Percentiles rank a stretch among this genome's conserved stretches.
phyloP scores from a whole-genome alignment of 2,329 filamentous ascomycete species.

The Leptographium galeiforme region DNA sequence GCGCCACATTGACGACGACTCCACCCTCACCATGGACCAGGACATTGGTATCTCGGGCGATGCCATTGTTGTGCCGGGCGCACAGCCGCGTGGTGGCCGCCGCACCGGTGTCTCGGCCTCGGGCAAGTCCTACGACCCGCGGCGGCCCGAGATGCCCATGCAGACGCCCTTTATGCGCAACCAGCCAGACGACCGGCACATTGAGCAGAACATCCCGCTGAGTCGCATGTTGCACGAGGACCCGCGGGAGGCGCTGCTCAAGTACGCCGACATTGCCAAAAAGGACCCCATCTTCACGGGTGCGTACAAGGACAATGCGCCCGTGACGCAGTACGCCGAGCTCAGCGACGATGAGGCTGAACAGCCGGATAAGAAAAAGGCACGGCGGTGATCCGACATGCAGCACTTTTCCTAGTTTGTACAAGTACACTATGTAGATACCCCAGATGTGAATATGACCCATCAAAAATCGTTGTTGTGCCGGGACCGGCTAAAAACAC shows the following conservation, averaged over 20 bases:
- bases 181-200: slow-evolving; percentile 79
- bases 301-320: slow-evolving; percentile 85
- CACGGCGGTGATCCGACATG: slow-evolving; percentile 28
- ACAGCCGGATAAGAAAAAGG: slow-evolving; percentile 49
- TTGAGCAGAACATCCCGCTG: slow-evolving; percentile 76
- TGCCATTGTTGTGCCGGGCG: slow-evolving; percentile 59
- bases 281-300: slow-evolving; percentile 91
- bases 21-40: slow-evolving; percentile 72
- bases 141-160: slow-evolving; percentile 70
- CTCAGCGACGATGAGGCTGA: slow-evolving; percentile 73
- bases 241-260: slow-evolving; percentile 81
- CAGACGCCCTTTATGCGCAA: slow-evolving; percentile 84
- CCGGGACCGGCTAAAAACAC: too few species aligned
- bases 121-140: slow-evolving; percentile 63
- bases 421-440: not conserved
- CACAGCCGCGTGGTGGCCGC: slow-evolving; percentile 30
- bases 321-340: slow-evolving; percentile 81
- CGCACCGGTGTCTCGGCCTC: slow-evolving; percentile 64
- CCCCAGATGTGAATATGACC: not conserved
- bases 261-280: slow-evolving; percentile 86
- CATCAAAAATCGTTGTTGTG: too few species aligned
- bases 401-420: not conserved
- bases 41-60: slow-evolving; percentile 72
- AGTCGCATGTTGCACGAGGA: slow-evolving; percentile 94
- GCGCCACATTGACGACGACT: slow-evolving; percentile 88